phyloP scores from a whole-genome alignment of 2,329 filamentous ascomycete species.

The Diaporthe helianthi region DNA sequence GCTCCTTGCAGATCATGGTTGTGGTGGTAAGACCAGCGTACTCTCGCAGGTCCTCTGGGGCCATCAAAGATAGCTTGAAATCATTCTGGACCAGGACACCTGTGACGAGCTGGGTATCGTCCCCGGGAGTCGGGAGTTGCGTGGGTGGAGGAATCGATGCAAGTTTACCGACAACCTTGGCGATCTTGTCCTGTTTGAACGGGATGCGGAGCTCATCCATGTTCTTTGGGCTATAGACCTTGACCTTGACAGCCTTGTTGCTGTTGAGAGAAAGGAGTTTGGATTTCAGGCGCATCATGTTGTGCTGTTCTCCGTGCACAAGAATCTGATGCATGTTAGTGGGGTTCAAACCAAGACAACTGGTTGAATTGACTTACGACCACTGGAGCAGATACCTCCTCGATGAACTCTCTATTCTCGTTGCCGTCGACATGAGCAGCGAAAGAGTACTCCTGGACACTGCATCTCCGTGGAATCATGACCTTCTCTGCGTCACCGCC shows the following conservation, averaged over 20 bases:
- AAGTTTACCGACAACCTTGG: constrained; percentile 94
- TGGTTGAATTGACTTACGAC: constrained; percentile 68
- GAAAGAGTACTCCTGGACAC: constrained; percentile 92
- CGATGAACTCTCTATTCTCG: constrained; percentile 96
- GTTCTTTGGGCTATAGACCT: constrained; percentile 93
- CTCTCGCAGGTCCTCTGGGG: constrained; percentile 91
- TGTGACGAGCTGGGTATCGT: constrained; percentile 67
- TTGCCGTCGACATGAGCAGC: constrained; percentile 96
- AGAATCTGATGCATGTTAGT: constrained; percentile 69
- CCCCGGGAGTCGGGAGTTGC: constrained; percentile 42
- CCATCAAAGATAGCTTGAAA: constrained; percentile 97
- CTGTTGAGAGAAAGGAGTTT: constrained; percentile 93
- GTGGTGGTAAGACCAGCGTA: constrained; percentile 98
- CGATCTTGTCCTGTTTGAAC: constrained; percentile 93
- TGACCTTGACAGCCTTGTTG: constrained; percentile 79
- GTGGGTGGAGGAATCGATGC: constrained; percentile 78
- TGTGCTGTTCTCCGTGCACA: constrained; percentile 95
- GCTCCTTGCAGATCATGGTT: constrained; percentile 90
- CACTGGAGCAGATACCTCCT: constrained; percentile 88
- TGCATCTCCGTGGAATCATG: constrained; percentile 91
- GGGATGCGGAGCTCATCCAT: constrained; percentile 95
- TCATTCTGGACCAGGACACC: constrained; percentile 97
- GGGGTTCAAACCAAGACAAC: not conserved
- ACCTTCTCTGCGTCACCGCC: constrained; percentile 81
- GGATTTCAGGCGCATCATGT: constrained; percentile 97